Evolutionary conservation across 1,139 yeast species (phyloP).

Genomic region (Taiozyma sp.): DNA sequence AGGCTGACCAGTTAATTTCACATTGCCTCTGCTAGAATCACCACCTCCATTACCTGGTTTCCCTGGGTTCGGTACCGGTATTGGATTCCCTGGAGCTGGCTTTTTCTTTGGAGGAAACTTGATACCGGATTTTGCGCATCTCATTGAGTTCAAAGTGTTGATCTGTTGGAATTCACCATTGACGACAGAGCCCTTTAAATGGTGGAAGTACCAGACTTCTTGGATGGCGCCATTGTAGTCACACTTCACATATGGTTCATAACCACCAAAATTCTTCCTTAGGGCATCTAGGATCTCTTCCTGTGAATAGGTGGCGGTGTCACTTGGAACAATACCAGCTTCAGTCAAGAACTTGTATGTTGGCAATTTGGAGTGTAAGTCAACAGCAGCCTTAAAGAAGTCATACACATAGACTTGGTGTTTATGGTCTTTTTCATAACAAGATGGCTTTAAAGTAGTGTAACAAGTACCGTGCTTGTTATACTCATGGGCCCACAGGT

Average conservation of each 20-base stretch:
- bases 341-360: slow-evolving; percentile 62
- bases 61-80: slow-evolving; percentile 27
- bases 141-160: slow-evolving; percentile 48
- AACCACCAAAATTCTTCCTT: slow-evolving; percentile 55
- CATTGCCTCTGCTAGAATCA: slow-evolving; percentile 33
- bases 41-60: slow-evolving; percentile 24
- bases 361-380: slow-evolving; percentile 59
- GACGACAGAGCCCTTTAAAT: slow-evolving; percentile 69
- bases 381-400: slow-evolving; percentile 64
- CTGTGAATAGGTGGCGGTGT: slow-evolving; percentile 55
- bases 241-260: slow-evolving; percentile 68
- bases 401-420: slow-evolving; percentile 66
- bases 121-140: slow-evolving; percentile 47
- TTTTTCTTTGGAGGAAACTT: slow-evolving; percentile 19
- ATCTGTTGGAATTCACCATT: slow-evolving; percentile 63
- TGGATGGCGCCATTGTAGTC: slow-evolving; percentile 62
- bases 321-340: slow-evolving; percentile 69
- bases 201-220: slow-evolving; percentile 90
- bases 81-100: slow-evolving; percentile 24
- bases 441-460: slow-evolving; percentile 67
- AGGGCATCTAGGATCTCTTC: slow-evolving; percentile 64
- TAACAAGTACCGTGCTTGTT: slow-evolving; percentile 96
- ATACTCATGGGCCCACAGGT: slow-evolving; percentile 89
- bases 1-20: slow-evolving; percentile 48
- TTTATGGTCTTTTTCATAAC: slow-evolving; percentile 36